A percentile compares a stretch with the other conserved stretches of the same genome.
Evolutionary conservation across 352 stramenopile species (phyloP).

Genomic region (Pythium grandisporangium): DNA sequence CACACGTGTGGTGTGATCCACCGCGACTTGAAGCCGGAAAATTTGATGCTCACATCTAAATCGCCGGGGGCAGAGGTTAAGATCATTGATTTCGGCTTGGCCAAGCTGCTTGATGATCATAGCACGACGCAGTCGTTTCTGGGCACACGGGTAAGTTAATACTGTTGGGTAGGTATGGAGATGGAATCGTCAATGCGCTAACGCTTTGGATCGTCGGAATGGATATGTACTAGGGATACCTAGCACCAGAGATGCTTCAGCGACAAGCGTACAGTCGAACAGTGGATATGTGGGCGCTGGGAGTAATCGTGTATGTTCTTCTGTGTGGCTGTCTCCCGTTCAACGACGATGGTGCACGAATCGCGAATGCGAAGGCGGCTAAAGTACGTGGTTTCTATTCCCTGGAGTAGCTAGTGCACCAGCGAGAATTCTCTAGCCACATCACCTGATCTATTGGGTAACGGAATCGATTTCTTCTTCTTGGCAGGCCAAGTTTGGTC

Average conservation of each 20-base stretch:
- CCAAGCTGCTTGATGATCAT: slow-evolving; percentile 88
- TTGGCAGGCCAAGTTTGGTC: slow-evolving; percentile 86
- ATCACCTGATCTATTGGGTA: too few relatives aligned
- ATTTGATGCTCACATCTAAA: slow-evolving; percentile 80
- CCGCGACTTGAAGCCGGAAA: slow-evolving; percentile 87
- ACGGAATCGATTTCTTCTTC: slow-evolving; percentile 5
- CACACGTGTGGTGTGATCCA: slow-evolving; percentile 84
- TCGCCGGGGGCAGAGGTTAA: slow-evolving; percentile 87
- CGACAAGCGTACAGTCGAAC: slow-evolving; percentile 94
- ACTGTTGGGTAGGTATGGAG: too few relatives aligned
- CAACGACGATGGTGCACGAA: slow-evolving; percentile 93
- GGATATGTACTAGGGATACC: slow-evolving; percentile 95
- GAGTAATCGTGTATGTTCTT: slow-evolving; percentile 97
- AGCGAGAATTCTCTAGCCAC: too few relatives aligned
- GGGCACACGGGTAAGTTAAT: slow-evolving; percentile 44
- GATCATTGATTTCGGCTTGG: slow-evolving; percentile 99
- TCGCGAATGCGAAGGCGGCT: slow-evolving; percentile 66
- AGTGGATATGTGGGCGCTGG: slow-evolving; percentile 97
- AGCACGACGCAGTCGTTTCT: slow-evolving; percentile 80
- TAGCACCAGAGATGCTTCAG: slow-evolving; percentile 98
- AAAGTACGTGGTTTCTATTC: too few relatives aligned
- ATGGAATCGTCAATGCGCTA: too few relatives aligned
- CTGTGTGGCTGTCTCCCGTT: slow-evolving; percentile 97
- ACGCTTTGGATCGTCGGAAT: too few relatives aligned
- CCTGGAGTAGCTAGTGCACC: too few relatives aligned